Percentiles rank a stretch among this genome's conserved stretches.
These are phyloP conservation scores for Russula foetens DNA, from an alignment of 768 basidiomycete species.

Conservation along the genomic window DNA sequence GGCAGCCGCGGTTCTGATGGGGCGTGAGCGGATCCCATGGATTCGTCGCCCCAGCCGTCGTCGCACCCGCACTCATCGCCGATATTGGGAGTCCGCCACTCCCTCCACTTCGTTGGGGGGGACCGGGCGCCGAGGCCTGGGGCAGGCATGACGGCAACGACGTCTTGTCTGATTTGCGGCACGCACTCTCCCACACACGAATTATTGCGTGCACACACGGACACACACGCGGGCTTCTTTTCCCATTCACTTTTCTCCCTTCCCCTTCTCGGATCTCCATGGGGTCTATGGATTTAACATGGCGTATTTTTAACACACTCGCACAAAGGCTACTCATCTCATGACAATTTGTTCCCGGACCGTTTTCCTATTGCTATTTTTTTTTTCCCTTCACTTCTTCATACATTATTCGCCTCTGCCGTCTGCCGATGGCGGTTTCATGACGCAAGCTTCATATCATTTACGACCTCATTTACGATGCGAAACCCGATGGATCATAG, in stretches of 20 bases:
- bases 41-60: too few species aligned
- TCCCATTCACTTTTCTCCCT: not conserved
- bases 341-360: not conserved
- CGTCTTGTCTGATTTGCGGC: not conserved
- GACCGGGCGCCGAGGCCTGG: not conserved
- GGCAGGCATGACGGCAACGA: not conserved
- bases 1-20: slow-evolving; percentile 18
- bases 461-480: not conserved
- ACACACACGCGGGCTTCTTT: not conserved
- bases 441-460: not conserved
- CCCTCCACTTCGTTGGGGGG: too few species aligned
- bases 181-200: not conserved
- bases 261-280: not conserved
- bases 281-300: not conserved
- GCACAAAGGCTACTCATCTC: not conserved
- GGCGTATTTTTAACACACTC: not conserved
- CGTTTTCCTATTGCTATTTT: not conserved
- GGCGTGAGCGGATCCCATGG: not conserved
- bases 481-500: not conserved
- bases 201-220: not conserved
- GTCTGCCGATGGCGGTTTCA: not conserved
- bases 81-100: too few species aligned
- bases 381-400: too few species aligned
- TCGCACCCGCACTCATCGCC: too few species aligned
- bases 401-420: not conserved